Conservation (phyloP, 2,329 filamentous ascomycete species). For the Hirsutella rhossiliensis region DNA sequence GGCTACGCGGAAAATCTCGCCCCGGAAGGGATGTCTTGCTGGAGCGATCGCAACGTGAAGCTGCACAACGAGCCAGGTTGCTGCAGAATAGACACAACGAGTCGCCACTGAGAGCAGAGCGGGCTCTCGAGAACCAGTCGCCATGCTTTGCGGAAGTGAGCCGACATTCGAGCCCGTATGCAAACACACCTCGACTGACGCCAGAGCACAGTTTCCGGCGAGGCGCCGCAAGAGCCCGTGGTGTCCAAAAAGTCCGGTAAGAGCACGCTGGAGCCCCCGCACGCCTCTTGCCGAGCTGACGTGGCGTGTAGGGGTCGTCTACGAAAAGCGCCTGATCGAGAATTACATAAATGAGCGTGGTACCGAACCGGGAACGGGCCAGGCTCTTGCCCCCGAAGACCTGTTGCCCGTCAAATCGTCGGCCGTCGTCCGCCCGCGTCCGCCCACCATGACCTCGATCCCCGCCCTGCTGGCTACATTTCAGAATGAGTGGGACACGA, state of each 20-base stretch:
- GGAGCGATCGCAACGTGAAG: no score
- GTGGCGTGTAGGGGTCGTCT: conserved; percentile 57
- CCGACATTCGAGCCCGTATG: not conserved
- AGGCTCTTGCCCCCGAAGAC: conserved; percentile 73
- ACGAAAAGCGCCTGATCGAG: conserved; percentile 90
- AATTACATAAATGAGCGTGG: conserved; percentile 89
- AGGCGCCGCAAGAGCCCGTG: conserved; percentile 88
- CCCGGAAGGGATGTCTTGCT: no score
- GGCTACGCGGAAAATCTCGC: no score
- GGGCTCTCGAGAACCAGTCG: conserved; percentile 15
- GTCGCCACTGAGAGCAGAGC: conserved; percentile 6
- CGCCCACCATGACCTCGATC: conserved; percentile 90
- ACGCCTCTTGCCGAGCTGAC: not conserved
- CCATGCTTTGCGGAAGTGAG: conserved; percentile 38
- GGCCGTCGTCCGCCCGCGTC: conserved; percentile 75
- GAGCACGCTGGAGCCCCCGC: conserved; percentile 15
- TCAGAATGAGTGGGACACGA: conserved; percentile 95
- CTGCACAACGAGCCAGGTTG: not conserved
- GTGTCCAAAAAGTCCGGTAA: conserved; percentile 88
- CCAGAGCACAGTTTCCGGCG: conserved; percentile 66
- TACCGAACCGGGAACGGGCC: conserved; percentile 81
- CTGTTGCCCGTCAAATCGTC: conserved; percentile 77
- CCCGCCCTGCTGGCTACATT: conserved; percentile 88
- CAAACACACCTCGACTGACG: conserved; percentile 4
- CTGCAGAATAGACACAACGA: not conserved